phyloP scores from a whole-genome alignment of 2,329 filamentous ascomycete genomes.

The Eutypa lata region DNA sequence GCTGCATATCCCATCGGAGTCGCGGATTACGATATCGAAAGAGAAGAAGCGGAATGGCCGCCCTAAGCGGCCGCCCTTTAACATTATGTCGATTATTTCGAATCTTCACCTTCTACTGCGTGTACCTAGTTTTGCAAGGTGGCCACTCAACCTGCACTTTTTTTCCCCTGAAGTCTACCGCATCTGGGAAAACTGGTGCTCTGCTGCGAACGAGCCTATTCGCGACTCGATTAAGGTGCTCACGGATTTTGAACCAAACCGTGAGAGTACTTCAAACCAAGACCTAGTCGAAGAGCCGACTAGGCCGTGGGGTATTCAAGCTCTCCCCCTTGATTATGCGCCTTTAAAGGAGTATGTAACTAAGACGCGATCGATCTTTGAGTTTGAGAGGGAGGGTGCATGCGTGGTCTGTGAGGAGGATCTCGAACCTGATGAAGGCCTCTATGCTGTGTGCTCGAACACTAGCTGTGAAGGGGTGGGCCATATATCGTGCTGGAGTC shows the following conservation, averaged over 20 bases:
- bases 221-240: constrained; percentile 49
- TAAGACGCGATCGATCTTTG: constrained; percentile 52
- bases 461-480: constrained; percentile 53
- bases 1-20: constrained; percentile 67
- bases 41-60: constrained; percentile 50
- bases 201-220: constrained; percentile 44
- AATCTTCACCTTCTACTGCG: constrained; percentile 80
- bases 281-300: constrained; percentile 5
- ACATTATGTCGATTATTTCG: constrained; percentile 66
- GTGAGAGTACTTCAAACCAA: neutral
- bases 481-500: constrained; percentile 59
- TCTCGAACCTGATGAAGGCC: constrained; percentile 44
- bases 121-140: constrained; percentile 74
- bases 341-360: constrained; percentile 51
- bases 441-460: constrained; percentile 57
- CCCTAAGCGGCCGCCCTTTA: constrained; percentile 55
- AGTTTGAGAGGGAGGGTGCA: constrained; percentile 53
- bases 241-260: constrained; percentile 48
- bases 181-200: constrained; percentile 63
- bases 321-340: constrained; percentile 53
- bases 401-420: constrained; percentile 51
- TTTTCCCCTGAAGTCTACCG: constrained; percentile 67
- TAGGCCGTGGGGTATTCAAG: constrained; percentile 46
- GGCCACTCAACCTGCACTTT: constrained; percentile 81
- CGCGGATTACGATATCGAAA: constrained; percentile 54